A percentile compares a stretch with the other conserved stretches of the same genome.
These are phyloP conservation scores for Closterium sp. DNA, from an alignment of 139 green algal species.

Conservation along the genomic window DNA sequence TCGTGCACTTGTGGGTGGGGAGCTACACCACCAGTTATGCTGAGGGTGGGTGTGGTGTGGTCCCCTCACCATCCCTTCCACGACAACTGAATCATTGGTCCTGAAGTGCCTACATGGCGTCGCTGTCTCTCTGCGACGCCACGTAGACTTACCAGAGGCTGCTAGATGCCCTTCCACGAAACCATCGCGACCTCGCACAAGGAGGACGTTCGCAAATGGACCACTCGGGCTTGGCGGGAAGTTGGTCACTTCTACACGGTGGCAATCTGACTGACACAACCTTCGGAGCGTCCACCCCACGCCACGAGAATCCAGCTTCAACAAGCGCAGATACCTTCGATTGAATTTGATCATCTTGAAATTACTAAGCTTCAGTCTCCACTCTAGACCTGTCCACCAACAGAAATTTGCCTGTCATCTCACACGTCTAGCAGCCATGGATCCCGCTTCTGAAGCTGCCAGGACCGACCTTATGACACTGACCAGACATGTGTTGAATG, in stretches of 20 bases:
- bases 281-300: too few relatives aligned
- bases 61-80: not conserved
- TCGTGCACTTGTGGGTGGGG: not conserved
- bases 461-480: conserved; percentile 38
- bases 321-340: not conserved
- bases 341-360: not conserved
- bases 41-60: not conserved
- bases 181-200: not conserved
- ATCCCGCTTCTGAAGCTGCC: conserved; percentile 13
- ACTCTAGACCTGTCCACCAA: not conserved
- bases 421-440: conserved; percentile 1
- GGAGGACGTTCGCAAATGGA: not conserved
- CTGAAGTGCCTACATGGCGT: not conserved
- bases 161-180: not conserved
- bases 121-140: not conserved
- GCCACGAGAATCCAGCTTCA: not conserved
- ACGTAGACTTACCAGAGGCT: not conserved
- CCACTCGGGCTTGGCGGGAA: not conserved
- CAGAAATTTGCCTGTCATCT: not conserved
- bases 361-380: not conserved
- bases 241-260: not conserved
- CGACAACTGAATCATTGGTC: not conserved
- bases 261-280: not conserved
- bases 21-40: not conserved
- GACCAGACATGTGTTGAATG: conserved; percentile 29